Evolutionary conservation across 1,284 basidiomycete genomes (phyloP).

Genomic region (Phaffia rhodozyma): DNA sequence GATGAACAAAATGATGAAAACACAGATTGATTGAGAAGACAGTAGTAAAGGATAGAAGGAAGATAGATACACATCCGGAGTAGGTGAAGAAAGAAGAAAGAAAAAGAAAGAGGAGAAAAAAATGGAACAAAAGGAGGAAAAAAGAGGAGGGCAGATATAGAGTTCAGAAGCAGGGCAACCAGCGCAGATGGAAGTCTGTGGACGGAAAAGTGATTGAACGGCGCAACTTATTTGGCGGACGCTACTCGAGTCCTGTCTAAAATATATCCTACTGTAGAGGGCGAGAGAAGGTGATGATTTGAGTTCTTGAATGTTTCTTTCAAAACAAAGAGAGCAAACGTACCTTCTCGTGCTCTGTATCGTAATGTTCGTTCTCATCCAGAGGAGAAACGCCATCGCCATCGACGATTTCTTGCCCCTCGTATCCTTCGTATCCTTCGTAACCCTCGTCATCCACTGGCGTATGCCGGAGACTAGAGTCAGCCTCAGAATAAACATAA

Average conservation of each 20-base stretch:
- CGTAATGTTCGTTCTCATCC: background rate
- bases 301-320: too few relatives aligned
- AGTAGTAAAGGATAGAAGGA: background rate
- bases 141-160: background rate
- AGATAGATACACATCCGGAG: background rate
- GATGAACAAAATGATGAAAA: too few relatives aligned
- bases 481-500: background rate
- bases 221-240: conserved; percentile 3
- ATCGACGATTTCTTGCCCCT: background rate
- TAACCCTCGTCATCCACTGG: background rate
- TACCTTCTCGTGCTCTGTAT: background rate
- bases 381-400: background rate
- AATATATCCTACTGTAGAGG: background rate
- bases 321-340: background rate
- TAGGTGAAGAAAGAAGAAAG: background rate
- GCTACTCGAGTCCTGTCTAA: conserved; percentile 14
- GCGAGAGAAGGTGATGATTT: background rate
- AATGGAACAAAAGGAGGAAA: conserved; percentile 6
- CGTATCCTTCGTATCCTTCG: background rate
- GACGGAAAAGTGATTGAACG: background rate
- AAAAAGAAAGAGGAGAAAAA: background rate
- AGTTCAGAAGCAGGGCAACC: background rate
- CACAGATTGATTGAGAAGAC: background rate
- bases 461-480: too few relatives aligned
- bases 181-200: background rate